Evolutionary conservation across 1,284 basidiomycete species (phyloP).

Genomic region (Xerocomus nothofagi): DNA sequence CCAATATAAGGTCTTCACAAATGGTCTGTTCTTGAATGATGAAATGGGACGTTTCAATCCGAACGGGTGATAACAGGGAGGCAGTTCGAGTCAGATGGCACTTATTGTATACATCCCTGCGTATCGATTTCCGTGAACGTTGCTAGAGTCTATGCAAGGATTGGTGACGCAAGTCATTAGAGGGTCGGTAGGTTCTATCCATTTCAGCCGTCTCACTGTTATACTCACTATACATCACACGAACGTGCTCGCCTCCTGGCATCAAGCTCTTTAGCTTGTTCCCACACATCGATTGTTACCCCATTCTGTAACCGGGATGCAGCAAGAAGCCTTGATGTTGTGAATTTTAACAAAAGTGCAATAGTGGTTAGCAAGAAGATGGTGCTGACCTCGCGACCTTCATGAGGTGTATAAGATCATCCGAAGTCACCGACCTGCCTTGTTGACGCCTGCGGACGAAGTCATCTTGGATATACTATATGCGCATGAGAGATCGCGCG

Average conservation of each 20-base stretch:
- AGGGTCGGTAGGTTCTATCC: not conserved
- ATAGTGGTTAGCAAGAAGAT: not conserved
- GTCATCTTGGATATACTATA: conserved; percentile 70
- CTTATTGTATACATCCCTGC: conserved; percentile 1
- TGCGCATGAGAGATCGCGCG: not conserved
- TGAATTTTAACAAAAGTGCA: conserved; percentile 27
- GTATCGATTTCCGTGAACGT: not conserved
- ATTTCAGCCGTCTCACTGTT: not conserved
- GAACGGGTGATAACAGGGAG: conserved; percentile 3
- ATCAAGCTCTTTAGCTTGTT: conserved; percentile 47
- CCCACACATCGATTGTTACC: conserved; percentile 49
- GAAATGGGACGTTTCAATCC: conserved; percentile 10
- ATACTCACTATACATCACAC: conserved; percentile 10
- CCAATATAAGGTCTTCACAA: not conserved
- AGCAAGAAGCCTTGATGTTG: conserved; percentile 45
- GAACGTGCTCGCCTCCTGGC: conserved; percentile 20
- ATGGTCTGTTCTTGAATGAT: conserved; percentile 20
- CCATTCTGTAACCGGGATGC: conserved; percentile 48
- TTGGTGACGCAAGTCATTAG: not conserved
- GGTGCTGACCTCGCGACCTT: conserved; percentile 57
- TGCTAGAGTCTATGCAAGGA: not conserved
- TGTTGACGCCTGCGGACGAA: conserved; percentile 63
- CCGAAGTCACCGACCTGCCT: conserved; percentile 47
- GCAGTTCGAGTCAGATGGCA: not conserved
- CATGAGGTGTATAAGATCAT: conserved; percentile 65